phyloP scores from a whole-genome alignment of 805 yeast species.

The Yarrowia deformans region DNA sequence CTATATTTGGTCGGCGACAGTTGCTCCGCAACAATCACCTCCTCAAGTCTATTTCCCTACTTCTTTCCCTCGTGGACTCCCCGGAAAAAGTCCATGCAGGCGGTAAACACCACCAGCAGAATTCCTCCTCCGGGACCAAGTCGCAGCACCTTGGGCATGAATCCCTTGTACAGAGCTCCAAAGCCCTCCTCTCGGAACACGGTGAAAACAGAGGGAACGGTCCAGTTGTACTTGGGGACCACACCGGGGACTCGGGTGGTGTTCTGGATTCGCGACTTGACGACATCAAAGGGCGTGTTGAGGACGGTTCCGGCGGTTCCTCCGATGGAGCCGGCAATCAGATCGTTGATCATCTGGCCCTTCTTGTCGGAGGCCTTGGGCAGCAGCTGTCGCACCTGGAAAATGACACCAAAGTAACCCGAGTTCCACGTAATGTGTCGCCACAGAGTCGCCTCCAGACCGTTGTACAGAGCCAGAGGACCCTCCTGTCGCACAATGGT shows the following conservation, averaged over 20 bases:
- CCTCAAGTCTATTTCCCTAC: neutral
- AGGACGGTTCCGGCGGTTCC: conserved; percentile 96
- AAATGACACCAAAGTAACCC: conserved; percentile 95
- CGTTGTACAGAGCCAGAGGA: conserved; percentile 83
- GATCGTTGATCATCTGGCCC: conserved; percentile 83
- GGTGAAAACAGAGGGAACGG: conserved; percentile 75
- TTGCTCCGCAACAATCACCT: neutral
- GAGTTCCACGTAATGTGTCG: conserved; percentile 98
- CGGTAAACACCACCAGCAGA: conserved; percentile 92
- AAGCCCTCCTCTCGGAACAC: conserved; percentile 93
- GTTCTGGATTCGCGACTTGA: conserved; percentile 93
- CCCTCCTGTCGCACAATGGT: conserved; percentile 80
- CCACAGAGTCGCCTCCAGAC: conserved; percentile 96
- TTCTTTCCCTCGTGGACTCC: conserved; percentile 40
- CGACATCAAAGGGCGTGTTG: conserved; percentile 96
- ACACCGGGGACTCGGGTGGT: conserved; percentile 72
- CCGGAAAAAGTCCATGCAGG: conserved; percentile 89
- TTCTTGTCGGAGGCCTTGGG: conserved; percentile 76
- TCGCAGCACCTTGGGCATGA: conserved; percentile 95
- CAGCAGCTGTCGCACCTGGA: conserved; percentile 79
- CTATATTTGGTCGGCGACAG: neutral
- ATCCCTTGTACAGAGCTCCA: conserved; percentile 90
- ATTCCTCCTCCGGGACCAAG: conserved; percentile 99
- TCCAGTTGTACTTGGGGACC: conserved; percentile 89
- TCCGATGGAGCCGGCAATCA: conserved; percentile 93